A percentile compares a stretch with the other conserved stretches of the same genome.
Evolutionary conservation across 768 basidiomycete species (phyloP).

Genomic region (Mycena metata): DNA sequence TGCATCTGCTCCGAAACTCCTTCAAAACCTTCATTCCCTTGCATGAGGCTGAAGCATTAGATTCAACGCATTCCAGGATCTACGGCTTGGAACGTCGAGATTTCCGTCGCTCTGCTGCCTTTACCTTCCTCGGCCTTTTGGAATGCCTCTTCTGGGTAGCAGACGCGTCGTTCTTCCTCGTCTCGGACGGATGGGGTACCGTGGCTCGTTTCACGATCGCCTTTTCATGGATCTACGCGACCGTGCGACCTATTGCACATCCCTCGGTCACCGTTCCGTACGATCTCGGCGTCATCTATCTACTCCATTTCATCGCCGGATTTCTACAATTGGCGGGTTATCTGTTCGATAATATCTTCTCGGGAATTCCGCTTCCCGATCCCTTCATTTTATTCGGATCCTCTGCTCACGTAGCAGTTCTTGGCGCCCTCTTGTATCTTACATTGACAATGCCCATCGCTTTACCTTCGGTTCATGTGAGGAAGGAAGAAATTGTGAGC

Average conservation of each 20-base stretch:
- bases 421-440: conserved; percentile 14
- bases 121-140: conserved; percentile 35
- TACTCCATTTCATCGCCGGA: conserved; percentile 36
- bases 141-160: conserved; percentile 38
- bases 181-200: conserved; percentile 21
- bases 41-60: conserved; percentile 18
- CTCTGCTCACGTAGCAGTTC: conserved; percentile 10
- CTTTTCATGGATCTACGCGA: conserved; percentile 42
- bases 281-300: conserved; percentile 40
- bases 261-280: conserved; percentile 38
- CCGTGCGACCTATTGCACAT: conserved; percentile 25
- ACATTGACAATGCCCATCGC: conserved; percentile 40
- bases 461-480: conserved; percentile 51
- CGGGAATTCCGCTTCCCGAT: conserved; percentile 3
- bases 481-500: conserved; percentile 73
- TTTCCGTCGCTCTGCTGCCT: conserved; percentile 26
- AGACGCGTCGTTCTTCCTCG: conserved; percentile 29
- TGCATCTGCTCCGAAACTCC: background rate
- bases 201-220: conserved; percentile 33
- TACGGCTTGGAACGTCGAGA: no score
- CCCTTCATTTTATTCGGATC: background rate
- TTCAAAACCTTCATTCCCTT: conserved; percentile 12
- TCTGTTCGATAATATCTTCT: conserved; percentile 13
- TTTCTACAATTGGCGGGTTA: conserved; percentile 32
- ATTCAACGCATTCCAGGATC: background rate